Evolutionary conservation across 176 grass and related monocot genomes (phyloP), one percentile per base, ranked within the genome.

Genomic region (Paspalum notatum): DNA sequence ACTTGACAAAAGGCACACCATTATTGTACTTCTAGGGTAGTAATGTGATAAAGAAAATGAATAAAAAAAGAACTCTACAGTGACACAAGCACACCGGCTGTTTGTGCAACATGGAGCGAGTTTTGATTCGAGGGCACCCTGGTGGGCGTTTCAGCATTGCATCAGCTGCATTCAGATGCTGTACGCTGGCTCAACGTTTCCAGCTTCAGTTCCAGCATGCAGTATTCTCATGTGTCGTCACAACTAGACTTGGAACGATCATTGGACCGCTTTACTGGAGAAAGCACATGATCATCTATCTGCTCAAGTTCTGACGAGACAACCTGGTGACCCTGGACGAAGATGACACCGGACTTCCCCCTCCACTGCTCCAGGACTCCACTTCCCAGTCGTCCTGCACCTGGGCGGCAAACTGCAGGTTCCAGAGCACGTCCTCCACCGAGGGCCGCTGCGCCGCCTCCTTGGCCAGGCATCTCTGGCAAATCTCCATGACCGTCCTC

Each of bases 371-470:
- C 74, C 70, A 82, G 76, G 82, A 49, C 39, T 89, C 86, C 20
- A 74, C 81, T 39, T 85, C 87, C 92, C 92, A 91, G 41, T 90
- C 89, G 2, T 91, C 82, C 64, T 95, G 92, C 71, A 95, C 96
- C 85, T 99, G 96, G 69, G 93, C 83, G 44, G 93, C 96, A 27
- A 99, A 99, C 71, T 99, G 96, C 72, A 99, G 71, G 87, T 99
- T 95, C 96, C 96, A 99, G 37, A 99, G 87, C 64, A 99, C 92
- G 62, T 99, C 93, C 82, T 99, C 96, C 4, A 95, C 77, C 0
- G 96, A 99, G 0, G 96, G 96, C 71, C 96, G 88, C 79, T 91
- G 92, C 39, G 42, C 27, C 12, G 86, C 82, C 58, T 99, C 96
- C 89, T 93, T 99, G 38, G 89, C 86, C 8, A 95, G 85, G 66